phyloP scores from a whole-genome alignment of 208 protist species.

The Acanthamoeba healyi region DNA sequence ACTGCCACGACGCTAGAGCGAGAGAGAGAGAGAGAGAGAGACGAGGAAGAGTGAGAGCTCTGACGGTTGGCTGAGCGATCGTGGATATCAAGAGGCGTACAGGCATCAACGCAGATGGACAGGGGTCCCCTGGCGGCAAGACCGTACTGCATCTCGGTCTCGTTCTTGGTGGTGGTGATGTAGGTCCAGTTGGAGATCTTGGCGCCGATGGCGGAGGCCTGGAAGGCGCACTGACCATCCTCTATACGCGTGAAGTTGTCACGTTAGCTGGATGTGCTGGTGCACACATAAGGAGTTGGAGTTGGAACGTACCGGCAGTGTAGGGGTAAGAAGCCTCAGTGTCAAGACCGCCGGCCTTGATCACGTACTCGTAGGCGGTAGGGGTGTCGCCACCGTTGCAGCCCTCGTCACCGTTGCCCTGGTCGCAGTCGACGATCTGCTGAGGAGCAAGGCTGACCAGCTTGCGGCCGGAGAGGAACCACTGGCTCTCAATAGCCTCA shows the following conservation, averaged over 20 bases:
- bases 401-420: slow-evolving; percentile 87
- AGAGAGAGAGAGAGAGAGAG: slow-evolving; percentile 67
- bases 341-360: slow-evolving; percentile 89
- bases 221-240: slow-evolving; percentile 85
- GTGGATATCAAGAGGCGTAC: background rate
- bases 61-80: too few species aligned
- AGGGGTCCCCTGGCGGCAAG: slow-evolving; percentile 92
- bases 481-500: slow-evolving; percentile 94
- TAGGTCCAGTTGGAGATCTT: slow-evolving; percentile 89
- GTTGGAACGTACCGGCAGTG: slow-evolving; percentile 4
- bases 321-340: slow-evolving; percentile 94
- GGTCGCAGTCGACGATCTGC: slow-evolving; percentile 95
- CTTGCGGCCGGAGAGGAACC: slow-evolving; percentile 87
- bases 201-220: slow-evolving; percentile 88
- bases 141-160: slow-evolving; percentile 92
- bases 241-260: background rate
- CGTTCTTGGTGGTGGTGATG: slow-evolving; percentile 87
- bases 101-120: slow-evolving; percentile 92
- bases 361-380: slow-evolving; percentile 92
- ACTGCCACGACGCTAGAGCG: slow-evolving; percentile 88
- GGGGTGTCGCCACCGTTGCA: slow-evolving; percentile 95
- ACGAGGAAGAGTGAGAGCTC: background rate
- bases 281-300: background rate
- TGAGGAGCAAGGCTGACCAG: slow-evolving; percentile 95
- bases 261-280: background rate